Percentiles rank a stretch among this genome's conserved stretches.
Evolutionary conservation across 2,329 filamentous ascomycete species (phyloP).

Genomic region (Aspergillus aculeatinus): DNA sequence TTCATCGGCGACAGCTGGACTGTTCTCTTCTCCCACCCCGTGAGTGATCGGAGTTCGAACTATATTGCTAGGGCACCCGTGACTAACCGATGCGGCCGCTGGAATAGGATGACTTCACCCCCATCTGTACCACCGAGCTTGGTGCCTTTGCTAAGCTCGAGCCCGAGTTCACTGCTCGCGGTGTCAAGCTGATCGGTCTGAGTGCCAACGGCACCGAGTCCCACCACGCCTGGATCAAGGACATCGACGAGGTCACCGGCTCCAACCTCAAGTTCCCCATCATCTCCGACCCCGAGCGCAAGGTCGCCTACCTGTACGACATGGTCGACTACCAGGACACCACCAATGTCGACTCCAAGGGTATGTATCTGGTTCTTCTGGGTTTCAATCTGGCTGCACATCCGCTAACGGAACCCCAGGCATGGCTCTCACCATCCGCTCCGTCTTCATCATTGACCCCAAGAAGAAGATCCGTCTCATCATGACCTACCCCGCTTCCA

Average conservation of each 20-base stretch:
- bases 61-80: background rate
- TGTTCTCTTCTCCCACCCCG: constrained; percentile 70
- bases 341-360: constrained; percentile 78
- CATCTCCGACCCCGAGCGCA: constrained; percentile 76
- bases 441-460: constrained; percentile 93
- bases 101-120: constrained; percentile 71
- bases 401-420: constrained; percentile 15
- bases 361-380: constrained; percentile 6
- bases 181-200: constrained; percentile 88
- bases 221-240: constrained; percentile 87
- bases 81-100: background rate
- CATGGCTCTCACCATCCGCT: constrained; percentile 90
- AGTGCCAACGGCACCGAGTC: constrained; percentile 79
- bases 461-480: constrained; percentile 91
- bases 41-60: constrained; percentile 19
- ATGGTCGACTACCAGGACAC: constrained; percentile 84
- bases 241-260: constrained; percentile 77
- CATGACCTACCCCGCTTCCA: constrained; percentile 89
- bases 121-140: constrained; percentile 94
- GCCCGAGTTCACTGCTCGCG: constrained; percentile 82
- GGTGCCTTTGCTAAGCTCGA: constrained; percentile 91
- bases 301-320: constrained; percentile 75
- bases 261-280: constrained; percentile 74
- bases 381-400: background rate
- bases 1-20: constrained; percentile 71